phyloP scores from a whole-genome alignment of 2,329 filamentous ascomycete genomes.

The Neonectria hederae region DNA sequence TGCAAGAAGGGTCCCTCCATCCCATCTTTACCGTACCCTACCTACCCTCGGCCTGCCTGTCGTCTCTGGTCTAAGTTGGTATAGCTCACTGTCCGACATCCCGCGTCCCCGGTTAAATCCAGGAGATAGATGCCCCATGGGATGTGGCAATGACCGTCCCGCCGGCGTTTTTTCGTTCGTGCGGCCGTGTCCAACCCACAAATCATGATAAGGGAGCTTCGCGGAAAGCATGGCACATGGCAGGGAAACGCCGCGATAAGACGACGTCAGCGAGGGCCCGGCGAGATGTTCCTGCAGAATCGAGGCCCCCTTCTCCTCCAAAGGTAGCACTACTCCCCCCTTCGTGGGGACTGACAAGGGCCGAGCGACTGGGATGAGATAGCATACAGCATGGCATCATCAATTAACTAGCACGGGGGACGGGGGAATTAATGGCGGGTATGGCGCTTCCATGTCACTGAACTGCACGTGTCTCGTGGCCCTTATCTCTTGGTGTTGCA shows the following conservation, averaged over 20 bases:
- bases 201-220: constrained; percentile 4
- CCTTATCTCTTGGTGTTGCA: background rate
- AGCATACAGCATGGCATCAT: background rate
- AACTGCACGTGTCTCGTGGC: background rate
- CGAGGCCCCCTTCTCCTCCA: background rate
- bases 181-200: no score
- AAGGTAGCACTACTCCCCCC: background rate
- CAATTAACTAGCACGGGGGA: background rate
- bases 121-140: background rate
- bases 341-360: background rate
- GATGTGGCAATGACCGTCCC: background rate
- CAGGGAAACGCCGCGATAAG: constrained; percentile 16
- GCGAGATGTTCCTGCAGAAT: constrained; percentile 21
- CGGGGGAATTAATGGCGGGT: constrained; percentile 12
- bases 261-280: background rate
- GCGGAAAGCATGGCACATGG: background rate
- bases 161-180: constrained; percentile 1
- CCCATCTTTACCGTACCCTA: background rate
- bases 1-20: background rate
- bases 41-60: no score
- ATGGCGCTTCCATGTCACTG: constrained; percentile 13
- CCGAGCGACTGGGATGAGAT: constrained; percentile 1
- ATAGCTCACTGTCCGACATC: background rate
- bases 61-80: no score
- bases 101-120: background rate